Conservation (phyloP, 495 filamentous ascomycete species). For the Hyphodiscus hymeniophilus region DNA sequence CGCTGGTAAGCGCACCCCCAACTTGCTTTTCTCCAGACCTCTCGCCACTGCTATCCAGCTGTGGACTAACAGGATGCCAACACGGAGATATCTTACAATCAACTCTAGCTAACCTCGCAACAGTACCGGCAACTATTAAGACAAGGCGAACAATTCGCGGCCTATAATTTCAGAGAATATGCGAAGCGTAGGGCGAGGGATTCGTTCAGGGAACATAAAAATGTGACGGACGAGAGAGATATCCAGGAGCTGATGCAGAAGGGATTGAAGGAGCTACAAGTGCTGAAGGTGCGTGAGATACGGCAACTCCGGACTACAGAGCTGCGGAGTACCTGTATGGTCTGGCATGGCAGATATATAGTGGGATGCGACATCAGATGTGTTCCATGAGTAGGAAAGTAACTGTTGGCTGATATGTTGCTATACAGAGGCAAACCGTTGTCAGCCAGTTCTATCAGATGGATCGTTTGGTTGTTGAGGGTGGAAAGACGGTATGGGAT, state of each 20-base stretch:
- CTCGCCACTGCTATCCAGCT: constrained; percentile 5
- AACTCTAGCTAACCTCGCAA: not conserved
- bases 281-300: constrained; percentile 80
- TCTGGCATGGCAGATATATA: too few relatives aligned
- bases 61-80: not conserved
- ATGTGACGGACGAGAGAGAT: constrained; percentile 57
- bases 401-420: not conserved
- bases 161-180: constrained; percentile 97
- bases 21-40: not conserved
- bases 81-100: not conserved
- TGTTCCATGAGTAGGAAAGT: too few relatives aligned
- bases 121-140: constrained; percentile 91
- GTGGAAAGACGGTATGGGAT: constrained; percentile 45
- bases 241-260: constrained; percentile 86
- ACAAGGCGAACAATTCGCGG: constrained; percentile 76
- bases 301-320: too few relatives aligned
- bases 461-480: constrained; percentile 89
- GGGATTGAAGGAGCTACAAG: constrained; percentile 78
- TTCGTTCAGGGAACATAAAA: constrained; percentile 74
- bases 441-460: constrained; percentile 93
- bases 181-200: constrained; percentile 82
- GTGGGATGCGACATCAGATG: too few relatives aligned
- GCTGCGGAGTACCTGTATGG: too few relatives aligned
- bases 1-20: constrained; percentile 8
- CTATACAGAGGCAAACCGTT: constrained; percentile 76